Evolutionary conservation across 2,329 filamentous ascomycete genomes (phyloP).

Genomic region (Talaromyces sp.): DNA sequence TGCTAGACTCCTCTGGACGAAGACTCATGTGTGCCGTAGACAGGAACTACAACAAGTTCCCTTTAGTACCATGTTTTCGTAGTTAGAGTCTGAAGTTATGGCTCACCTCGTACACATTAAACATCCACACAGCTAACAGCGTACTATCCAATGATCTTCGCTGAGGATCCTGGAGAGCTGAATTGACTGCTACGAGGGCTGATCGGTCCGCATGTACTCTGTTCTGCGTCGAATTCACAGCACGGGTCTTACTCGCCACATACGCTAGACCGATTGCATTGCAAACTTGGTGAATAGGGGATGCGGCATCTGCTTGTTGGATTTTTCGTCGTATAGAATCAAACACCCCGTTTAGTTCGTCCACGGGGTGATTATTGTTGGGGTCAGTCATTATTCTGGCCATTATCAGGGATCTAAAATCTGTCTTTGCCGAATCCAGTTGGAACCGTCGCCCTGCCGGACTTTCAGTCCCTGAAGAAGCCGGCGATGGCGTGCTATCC

Average conservation of each 20-base stretch:
- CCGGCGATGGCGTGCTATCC: not conserved
- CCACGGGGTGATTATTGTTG: not conserved
- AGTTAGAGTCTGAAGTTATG: not conserved
- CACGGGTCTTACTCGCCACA: not conserved
- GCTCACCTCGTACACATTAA: not conserved
- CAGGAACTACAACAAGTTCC: not conserved
- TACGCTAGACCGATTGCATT: not conserved
- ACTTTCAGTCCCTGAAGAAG: not conserved
- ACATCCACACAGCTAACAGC: not conserved
- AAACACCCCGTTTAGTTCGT: not conserved
- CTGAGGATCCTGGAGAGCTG: not conserved
- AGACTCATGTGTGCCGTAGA: not conserved
- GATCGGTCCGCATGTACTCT: not conserved
- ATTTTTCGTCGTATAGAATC: not conserved
- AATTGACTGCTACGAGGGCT: not conserved
- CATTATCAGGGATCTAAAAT: not conserved
- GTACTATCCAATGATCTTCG: not conserved
- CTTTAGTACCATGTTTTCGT: not conserved
- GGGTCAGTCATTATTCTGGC: not conserved
- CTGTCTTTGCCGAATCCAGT: not conserved
- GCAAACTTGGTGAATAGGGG: not conserved
- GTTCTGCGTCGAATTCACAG: not conserved
- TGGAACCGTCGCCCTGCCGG: not conserved
- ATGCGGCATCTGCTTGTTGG: not conserved
- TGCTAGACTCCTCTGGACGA: not conserved